These are phyloP conservation scores for Blastocystis sp. DNA, from an alignment of 352 stramenopile species.

Conservation along the genomic window DNA sequence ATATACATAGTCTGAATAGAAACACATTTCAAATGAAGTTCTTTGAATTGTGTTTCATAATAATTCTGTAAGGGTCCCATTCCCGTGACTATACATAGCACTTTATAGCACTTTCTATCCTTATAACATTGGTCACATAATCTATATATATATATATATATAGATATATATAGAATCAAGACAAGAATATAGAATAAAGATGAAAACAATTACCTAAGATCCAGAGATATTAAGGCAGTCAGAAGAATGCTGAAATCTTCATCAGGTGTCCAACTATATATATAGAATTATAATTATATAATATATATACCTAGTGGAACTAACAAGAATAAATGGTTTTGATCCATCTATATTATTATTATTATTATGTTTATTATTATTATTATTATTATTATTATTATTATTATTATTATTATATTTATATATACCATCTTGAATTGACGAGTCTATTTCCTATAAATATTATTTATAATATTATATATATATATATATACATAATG, in stretches of 20 bases:
- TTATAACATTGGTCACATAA: conserved; percentile 32
- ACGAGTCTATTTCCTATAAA: conserved; percentile 38
- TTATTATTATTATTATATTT: neutral
- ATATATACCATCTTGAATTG: neutral
- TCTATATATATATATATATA: too few relatives aligned
- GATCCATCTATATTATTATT: neutral
- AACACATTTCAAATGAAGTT: conserved; percentile 56
- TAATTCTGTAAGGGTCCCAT: conserved; percentile 77
- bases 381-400: neutral
- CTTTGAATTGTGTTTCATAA: conserved; percentile 60
- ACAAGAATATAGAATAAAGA: too few relatives aligned
- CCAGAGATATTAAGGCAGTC: conserved; percentile 59
- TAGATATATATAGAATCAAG: too few relatives aligned
- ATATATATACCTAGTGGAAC: conserved; percentile 55
- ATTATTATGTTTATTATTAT: too few relatives aligned
- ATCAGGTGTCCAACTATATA: conserved; percentile 89
- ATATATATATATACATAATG: conserved; percentile 48
- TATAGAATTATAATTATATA: neutral
- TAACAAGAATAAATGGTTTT: conserved; percentile 61
- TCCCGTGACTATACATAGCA: conserved; percentile 69
- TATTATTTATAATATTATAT: conserved; percentile 39
- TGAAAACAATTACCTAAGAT: conserved; percentile 36
- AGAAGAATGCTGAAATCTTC: conserved; percentile 95
- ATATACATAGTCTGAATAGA: conserved; percentile 62
- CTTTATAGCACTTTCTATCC: conserved; percentile 43